Percentiles rank a stretch among this genome's conserved stretches.
These are phyloP conservation scores for Salvia rosmarinus DNA, from an alignment of 257 asterid genomes.

Conservation along the genomic window DNA sequence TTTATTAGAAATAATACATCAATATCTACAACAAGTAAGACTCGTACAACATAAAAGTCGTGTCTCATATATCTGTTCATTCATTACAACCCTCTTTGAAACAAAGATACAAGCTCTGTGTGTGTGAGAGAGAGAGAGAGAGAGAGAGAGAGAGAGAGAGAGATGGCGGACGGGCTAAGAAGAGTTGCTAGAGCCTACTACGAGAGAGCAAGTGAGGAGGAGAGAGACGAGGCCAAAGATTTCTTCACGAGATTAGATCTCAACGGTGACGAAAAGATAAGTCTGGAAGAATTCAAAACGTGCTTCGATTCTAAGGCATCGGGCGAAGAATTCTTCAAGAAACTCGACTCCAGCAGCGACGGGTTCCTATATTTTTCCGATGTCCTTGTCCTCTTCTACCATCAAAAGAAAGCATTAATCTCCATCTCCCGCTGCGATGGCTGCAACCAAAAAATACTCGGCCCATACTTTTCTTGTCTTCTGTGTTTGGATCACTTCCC, in stretches of 20 bases:
- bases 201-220: conserved; percentile 35
- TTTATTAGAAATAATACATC: no score
- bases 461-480: conserved; percentile 11
- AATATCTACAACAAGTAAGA: no score
- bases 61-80: no score
- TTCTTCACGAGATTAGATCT: conserved; percentile 28
- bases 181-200: conserved; percentile 32
- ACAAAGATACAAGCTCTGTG: no score
- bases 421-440: conserved; percentile 5
- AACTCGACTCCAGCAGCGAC: conserved; percentile 31
- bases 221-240: not conserved
- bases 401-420: not conserved
- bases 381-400: conserved; percentile 16
- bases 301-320: not conserved
- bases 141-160: conserved; percentile 4
- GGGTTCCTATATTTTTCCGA: conserved; percentile 35
- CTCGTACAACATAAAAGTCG: no score
- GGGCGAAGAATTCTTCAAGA: conserved; percentile 23
- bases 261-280: conserved; percentile 29
- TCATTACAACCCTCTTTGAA: no score
- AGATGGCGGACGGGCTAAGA: conserved; percentile 32
- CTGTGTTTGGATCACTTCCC: conserved; percentile 13
- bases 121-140: no score
- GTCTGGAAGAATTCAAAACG: conserved; percentile 23
- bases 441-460: not conserved